Percentiles rank a stretch among this genome's conserved stretches.
These are phyloP conservation scores for Calocera cornea DNA, from an alignment of 768 basidiomycete species.

Conservation along the genomic window DNA sequence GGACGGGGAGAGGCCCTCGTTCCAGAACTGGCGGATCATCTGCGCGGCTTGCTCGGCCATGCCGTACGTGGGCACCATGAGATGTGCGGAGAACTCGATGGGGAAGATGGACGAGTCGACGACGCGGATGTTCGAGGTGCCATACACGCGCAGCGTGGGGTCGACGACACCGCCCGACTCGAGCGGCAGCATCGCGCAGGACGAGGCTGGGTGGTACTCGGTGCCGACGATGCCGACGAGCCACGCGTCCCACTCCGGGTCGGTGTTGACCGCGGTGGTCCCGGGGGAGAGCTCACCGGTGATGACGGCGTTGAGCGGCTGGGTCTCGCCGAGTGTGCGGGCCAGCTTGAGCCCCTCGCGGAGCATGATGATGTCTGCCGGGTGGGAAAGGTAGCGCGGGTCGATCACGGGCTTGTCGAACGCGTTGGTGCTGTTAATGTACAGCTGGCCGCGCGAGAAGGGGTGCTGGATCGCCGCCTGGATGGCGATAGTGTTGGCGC, in stretches of 20 bases:
- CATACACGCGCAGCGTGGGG: conserved; percentile 42
- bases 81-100: conserved; percentile 37
- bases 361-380: conserved; percentile 37
- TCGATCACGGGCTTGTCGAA: conserved; percentile 52
- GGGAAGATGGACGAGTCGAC: conserved; percentile 47
- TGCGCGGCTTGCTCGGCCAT: conserved; percentile 38
- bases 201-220: conserved; percentile 44
- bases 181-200: conserved; percentile 45
- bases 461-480: conserved; percentile 58
- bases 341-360: conserved; percentile 51
- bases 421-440: conserved; percentile 43
- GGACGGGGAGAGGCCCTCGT: conserved; percentile 12
- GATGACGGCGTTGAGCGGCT: conserved; percentile 37
- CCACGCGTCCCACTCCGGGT: conserved; percentile 45
- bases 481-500: conserved; percentile 31
- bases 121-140: conserved; percentile 44
- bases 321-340: conserved; percentile 38
- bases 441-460: conserved; percentile 47
- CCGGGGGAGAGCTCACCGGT: conserved; percentile 41
- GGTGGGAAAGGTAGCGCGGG: conserved; percentile 48
- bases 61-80: conserved; percentile 27
- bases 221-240: conserved; percentile 32
- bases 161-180: conserved; percentile 46
- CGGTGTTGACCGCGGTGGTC: conserved; percentile 32
- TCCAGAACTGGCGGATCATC: conserved; percentile 31